Percentiles rank a stretch among this genome's conserved stretches.
Conservation (phyloP, 2,329 filamentous ascomycete species). For the Davidsoniella australis region DNA sequence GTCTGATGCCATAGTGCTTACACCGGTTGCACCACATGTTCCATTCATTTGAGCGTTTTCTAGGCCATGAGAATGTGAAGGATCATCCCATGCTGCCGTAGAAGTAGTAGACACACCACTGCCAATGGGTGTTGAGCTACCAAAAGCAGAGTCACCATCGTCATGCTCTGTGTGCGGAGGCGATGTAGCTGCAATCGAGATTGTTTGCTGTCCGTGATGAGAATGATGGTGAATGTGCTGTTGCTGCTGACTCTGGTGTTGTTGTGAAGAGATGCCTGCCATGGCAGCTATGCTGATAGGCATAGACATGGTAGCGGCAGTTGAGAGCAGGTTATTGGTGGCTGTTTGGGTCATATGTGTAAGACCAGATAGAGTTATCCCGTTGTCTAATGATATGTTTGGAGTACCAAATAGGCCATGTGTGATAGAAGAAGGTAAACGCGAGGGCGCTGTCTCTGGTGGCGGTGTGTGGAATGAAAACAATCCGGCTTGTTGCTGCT, state of each 20-base stretch:
- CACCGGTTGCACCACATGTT: conserved; percentile 14
- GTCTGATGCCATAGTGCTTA: conserved; percentile 22
- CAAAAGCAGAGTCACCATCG: conserved; percentile 21
- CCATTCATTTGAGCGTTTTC: conserved; percentile 24
- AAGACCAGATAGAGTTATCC: background rate
- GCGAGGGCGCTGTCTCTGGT: conserved; percentile 29
- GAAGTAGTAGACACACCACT: conserved; percentile 16
- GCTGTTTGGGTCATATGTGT: background rate
- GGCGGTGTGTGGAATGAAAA: conserved; percentile 33
- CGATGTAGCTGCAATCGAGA: conserved; percentile 16
- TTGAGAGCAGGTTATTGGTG: no score
- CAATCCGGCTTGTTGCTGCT: conserved; percentile 16
- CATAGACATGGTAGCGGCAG: no score
- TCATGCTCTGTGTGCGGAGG: conserved; percentile 28
- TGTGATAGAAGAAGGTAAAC: background rate
- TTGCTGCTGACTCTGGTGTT: background rate
- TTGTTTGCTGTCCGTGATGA: background rate
- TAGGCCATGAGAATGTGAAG: conserved; percentile 19
- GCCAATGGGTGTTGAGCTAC: conserved; percentile 28
- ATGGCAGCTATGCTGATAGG: no score
- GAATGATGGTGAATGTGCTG: background rate
- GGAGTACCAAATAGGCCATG: conserved; percentile 2
- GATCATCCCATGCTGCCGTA: conserved; percentile 21
- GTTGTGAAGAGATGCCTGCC: background rate
- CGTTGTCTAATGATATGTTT: background rate